These are phyloP conservation scores for Hericium coralloides DNA, from an alignment of 768 basidiomycete genomes.

Conservation along the genomic window DNA sequence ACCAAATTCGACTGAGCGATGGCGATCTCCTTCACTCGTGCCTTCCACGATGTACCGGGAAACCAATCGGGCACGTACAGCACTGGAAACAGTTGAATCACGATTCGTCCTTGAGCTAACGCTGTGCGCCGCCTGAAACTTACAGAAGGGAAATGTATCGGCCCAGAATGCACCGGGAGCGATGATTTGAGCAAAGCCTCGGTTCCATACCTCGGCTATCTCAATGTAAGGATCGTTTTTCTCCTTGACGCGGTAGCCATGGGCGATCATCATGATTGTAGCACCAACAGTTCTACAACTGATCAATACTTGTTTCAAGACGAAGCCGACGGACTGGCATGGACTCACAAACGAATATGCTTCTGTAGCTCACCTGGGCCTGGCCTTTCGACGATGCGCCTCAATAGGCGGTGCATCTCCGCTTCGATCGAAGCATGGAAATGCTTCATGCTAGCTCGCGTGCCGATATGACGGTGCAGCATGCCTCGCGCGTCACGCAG, in stretches of 20 bases:
- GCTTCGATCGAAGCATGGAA: background rate
- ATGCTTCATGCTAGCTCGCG: background rate
- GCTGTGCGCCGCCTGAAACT: background rate
- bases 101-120: background rate
- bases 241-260: background rate
- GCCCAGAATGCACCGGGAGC: background rate
- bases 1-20: background rate
- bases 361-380: background rate
- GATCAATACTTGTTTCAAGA: too few relatives aligned
- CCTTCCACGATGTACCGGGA: background rate
- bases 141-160: background rate
- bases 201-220: background rate
- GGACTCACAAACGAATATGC: background rate
- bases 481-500: too few relatives aligned
- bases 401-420: background rate
- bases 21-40: background rate
- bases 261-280: background rate
- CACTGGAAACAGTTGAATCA: background rate
- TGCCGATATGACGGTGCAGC: background rate
- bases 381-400: background rate
- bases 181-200: background rate
- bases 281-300: background rate
- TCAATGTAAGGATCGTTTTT: background rate
- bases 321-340: accelerated
- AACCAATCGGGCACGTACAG: background rate